Conservation (phyloP, 2,329 filamentous ascomycete genomes). For the Venturia nashicola region DNA sequence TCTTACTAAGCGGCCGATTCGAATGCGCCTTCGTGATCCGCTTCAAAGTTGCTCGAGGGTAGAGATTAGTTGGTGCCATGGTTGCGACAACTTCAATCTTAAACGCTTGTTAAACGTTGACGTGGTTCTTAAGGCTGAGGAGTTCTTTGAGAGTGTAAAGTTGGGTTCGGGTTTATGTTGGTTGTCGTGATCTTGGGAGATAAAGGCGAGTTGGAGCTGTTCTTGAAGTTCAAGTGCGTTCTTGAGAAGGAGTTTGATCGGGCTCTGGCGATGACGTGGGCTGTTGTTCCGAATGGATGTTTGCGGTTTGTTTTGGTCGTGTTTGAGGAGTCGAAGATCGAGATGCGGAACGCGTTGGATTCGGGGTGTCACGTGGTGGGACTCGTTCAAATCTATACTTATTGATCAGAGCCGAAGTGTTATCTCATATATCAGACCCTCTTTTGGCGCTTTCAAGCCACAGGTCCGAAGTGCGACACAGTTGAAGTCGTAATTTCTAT, state of each 20-base stretch:
- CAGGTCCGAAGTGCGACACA: neutral
- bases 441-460: no score
- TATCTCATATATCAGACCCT: no score
- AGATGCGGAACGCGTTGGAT: neutral
- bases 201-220: neutral
- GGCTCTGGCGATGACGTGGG: neutral
- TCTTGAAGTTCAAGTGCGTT: no score
- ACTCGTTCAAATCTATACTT: neutral
- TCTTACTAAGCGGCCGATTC: slow-evolving; percentile 67
- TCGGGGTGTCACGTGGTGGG: neutral
- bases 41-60: slow-evolving; percentile 73
- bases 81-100: neutral
- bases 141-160: no score
- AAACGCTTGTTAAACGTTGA: no score
- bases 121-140: no score
- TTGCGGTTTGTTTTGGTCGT: neutral
- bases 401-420: neutral
- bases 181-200: neutral
- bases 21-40: slow-evolving; percentile 86
- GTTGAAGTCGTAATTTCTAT: neutral
- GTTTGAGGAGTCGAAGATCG: neutral
- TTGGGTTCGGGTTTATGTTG: no score
- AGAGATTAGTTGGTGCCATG: slow-evolving; percentile 59
- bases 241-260: neutral
- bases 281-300: neutral